A percentile compares a stretch with the other conserved stretches of the same genome.
These are phyloP conservation scores for Talaromyces sp. DNA, from an alignment of 2,329 filamentous ascomycete genomes.

Conservation along the genomic window DNA sequence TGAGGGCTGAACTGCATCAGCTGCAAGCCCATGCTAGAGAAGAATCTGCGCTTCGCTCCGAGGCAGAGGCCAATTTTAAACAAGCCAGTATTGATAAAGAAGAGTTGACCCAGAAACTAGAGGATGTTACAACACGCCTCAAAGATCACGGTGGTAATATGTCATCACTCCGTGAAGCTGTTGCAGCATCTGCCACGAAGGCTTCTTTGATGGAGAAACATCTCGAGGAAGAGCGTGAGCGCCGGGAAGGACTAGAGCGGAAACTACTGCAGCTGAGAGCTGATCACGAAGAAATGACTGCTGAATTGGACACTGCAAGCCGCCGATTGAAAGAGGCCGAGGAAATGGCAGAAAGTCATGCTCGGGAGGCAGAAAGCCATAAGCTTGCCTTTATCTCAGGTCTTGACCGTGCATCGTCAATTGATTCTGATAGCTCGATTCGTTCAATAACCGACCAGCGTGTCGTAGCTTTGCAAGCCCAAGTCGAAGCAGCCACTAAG, in stretches of 20 bases:
- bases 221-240: slow-evolving; percentile 69
- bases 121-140: slow-evolving; percentile 61
- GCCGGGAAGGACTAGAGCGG: slow-evolving; percentile 67
- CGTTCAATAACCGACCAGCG: slow-evolving; percentile 49
- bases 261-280: slow-evolving; percentile 71
- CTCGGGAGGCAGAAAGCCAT: slow-evolving; percentile 80
- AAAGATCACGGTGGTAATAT: slow-evolving; percentile 68
- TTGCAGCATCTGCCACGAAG: slow-evolving; percentile 73
- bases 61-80: slow-evolving; percentile 68
- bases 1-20: slow-evolving; percentile 80
- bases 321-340: slow-evolving; percentile 78
- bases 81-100: slow-evolving; percentile 81
- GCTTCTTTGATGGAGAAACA: slow-evolving; percentile 71
- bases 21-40: slow-evolving; percentile 73
- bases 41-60: slow-evolving; percentile 69
- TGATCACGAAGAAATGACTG: slow-evolving; percentile 74
- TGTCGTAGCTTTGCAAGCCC: slow-evolving; percentile 67
- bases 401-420: slow-evolving; percentile 63
- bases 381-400: slow-evolving; percentile 76
- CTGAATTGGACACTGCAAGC: slow-evolving; percentile 69
- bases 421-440: slow-evolving; percentile 33
- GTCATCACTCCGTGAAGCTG: slow-evolving; percentile 68
- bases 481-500: slow-evolving; percentile 70
- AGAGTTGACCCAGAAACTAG: slow-evolving; percentile 64
- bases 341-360: slow-evolving; percentile 80